Percentiles rank a stretch among this genome's conserved stretches.
phyloP scores from a whole-genome alignment of 345 rosid species.

The Eutrema japonicum region DNA sequence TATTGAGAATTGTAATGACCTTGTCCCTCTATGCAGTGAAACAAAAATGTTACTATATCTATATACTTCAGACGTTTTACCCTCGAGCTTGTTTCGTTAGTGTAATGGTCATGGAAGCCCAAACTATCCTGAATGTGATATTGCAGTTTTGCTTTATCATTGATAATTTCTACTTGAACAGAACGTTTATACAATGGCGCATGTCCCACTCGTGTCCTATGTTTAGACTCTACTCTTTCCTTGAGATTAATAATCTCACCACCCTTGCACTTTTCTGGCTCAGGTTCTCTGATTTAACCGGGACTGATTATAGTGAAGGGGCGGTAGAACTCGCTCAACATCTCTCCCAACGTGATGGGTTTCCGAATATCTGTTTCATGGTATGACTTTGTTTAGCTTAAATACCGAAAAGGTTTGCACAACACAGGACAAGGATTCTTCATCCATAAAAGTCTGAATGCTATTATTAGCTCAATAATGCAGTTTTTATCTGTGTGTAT shows the following conservation, averaged over 20 bases:
- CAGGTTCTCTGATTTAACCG: slow-evolving; percentile 94
- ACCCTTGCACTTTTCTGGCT: slow-evolving; percentile 31
- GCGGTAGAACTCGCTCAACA: slow-evolving; percentile 84
- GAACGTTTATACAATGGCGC: background rate
- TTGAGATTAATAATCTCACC: background rate
- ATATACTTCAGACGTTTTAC: background rate
- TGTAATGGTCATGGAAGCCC: background rate
- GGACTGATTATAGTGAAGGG: slow-evolving; percentile 89
- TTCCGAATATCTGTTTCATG: slow-evolving; percentile 69
- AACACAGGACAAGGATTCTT: slow-evolving; percentile 2
- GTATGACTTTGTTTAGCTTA: slow-evolving; percentile 48
- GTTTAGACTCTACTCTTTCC: slow-evolving; percentile 4
- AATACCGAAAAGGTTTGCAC: background rate
- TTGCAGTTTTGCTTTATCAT: background rate
- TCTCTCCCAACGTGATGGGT: slow-evolving; percentile 87
- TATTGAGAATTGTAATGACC: background rate
- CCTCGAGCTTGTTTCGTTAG: background rate
- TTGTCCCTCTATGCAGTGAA: background rate
- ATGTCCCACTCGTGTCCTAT: background rate
- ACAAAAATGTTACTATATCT: slow-evolving; percentile 3
- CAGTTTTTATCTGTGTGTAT: background rate
- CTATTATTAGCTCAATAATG: background rate
- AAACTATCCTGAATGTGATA: background rate
- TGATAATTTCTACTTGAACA: background rate
- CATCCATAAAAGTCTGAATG: background rate